Percentiles rank a stretch among this genome's conserved stretches.
Conservation (phyloP, 2,329 filamentous ascomycete genomes). For the Metarhizium brunneum region DNA sequence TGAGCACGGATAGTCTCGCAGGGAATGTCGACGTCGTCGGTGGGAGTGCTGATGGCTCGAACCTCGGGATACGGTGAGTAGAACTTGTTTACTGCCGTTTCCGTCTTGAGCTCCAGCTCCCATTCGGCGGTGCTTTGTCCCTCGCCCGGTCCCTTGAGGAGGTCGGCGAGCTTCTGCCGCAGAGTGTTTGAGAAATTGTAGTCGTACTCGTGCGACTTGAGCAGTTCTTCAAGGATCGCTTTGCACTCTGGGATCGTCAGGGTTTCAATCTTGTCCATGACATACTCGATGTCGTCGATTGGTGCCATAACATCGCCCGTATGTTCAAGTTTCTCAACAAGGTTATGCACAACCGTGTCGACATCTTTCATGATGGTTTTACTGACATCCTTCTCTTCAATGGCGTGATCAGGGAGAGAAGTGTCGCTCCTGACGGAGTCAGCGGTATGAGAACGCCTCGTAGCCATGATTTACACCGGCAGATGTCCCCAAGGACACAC, state of each 20-base stretch:
- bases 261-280: constrained; percentile 14
- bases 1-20: constrained; percentile 20
- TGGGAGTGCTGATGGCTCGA: constrained; percentile 16
- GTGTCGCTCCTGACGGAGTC: not conserved
- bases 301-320: constrained; percentile 12
- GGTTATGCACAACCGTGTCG: constrained; percentile 2
- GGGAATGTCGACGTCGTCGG: constrained; percentile 17
- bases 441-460: not conserved
- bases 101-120: constrained; percentile 10
- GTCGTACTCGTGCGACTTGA: constrained; percentile 15
- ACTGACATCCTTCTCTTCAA: not conserved
- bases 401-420: not conserved
- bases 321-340: constrained; percentile 10
- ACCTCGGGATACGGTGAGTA: constrained; percentile 19
- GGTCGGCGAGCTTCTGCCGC: constrained; percentile 10
- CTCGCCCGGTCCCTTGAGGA: constrained; percentile 10
- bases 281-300: constrained; percentile 14
- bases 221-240: constrained; percentile 11
- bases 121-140: constrained; percentile 10
- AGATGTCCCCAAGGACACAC: too few relatives aligned
- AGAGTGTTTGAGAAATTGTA: constrained; percentile 14
- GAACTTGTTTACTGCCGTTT: constrained; percentile 11
- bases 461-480: not conserved
- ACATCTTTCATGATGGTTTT: not conserved
- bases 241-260: constrained; percentile 12